Base-by-base conservation (phyloP, 2,329 filamentous ascomycete species). In the Pseudopithomyces maydicus region DNA sequence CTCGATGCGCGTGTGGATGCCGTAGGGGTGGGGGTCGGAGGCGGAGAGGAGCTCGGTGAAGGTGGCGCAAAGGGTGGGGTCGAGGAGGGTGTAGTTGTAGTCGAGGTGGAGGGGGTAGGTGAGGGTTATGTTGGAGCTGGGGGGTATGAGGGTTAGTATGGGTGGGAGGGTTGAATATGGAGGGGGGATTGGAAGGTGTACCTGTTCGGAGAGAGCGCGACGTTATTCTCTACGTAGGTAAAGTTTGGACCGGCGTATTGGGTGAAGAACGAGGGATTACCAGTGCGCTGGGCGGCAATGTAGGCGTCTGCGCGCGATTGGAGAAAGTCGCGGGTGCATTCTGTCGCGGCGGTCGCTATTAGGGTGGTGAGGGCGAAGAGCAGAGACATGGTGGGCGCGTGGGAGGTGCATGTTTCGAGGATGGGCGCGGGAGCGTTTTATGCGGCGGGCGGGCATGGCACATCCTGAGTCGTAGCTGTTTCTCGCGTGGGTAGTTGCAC, bases 1-100 rank as follows among this genome's bases (percentile, higher is more conserved):
- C 1, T 55, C 54, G 59, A 71, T 68, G 7, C 65, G 62, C 10
- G 68, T 71, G 43, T 62, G 58, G 14, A 69, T 69, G n/a, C 68
- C 59, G 45, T 67, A 69, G 2, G 64, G 68, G 23, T 68, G 67
- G 3, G 54, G 44, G 12, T 58, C 52, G 14, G 57, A 48, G 11
- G 65, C 59, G 10, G 62, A 58, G 43, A 70, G 63, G 43, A 70
- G 54, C 52, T 71, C 66, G 12, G 65, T 68, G 55, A 67, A 65
- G 32, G 67, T 67, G n/a, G 66, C 61, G 62, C 68, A 71, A 19
- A 55, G 61, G 6, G 51, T 56, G 1, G 65, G 62, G 48, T 71
- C 67, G 43, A 61, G 54, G 17, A 63, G 50, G 6, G 61, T 69
- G 45, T 57, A 61, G 11, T 61, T 65, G 38, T 57, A 38, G 44